Evolutionary conservation across 345 rosid species (phyloP), one percentile per base, ranked within the genome.

Genomic region (Kernera saxatilis): DNA sequence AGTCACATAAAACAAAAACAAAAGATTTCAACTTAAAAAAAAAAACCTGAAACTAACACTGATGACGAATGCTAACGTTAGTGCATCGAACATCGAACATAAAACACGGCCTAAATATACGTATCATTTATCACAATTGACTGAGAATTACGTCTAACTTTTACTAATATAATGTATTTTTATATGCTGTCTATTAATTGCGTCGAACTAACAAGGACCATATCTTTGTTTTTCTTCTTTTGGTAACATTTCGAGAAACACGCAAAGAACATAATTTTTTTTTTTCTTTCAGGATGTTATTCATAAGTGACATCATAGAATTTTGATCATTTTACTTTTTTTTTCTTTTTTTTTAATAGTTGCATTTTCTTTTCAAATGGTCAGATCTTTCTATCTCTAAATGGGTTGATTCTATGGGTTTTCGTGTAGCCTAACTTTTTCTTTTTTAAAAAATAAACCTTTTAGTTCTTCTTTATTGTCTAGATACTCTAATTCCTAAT

Each of bases 181-280:
- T 17, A 63, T 32, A 54, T 23, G 17, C 17, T 43, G 15, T 30
- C 46, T 59, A 74, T 57, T 22, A 30, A 58, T 40, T 67, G 55
- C 68, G 62, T 74, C 54, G 14, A 39, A 49, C 49, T 41, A 11
- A 49, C 30, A 67, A 39, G 73, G 61, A 74, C 67, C 68, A 67
- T 74, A 67, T 48, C 22, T 48, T 74, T 39, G 49, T 50, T 74
- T 66, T 60, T 51, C 74, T 74, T 74, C 33, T 74, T 74, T 60
- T 43, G 69, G 78, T 74, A 74, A 60, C 50, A 60, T 43, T 49
- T 67, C 49, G 64, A 67, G 69, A 67, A 43, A 25, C 78, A 74
- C 78, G 69, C 73, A 60, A 74, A 51, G 57, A 60, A 67, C 50
- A 57, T 67, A 17, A 3, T 15, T 32, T 46, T 7, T 37, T 25